Base-by-base conservation (phyloP, 768 basidiomycete genomes). In the Rhizopogon vinicolor region DNA sequence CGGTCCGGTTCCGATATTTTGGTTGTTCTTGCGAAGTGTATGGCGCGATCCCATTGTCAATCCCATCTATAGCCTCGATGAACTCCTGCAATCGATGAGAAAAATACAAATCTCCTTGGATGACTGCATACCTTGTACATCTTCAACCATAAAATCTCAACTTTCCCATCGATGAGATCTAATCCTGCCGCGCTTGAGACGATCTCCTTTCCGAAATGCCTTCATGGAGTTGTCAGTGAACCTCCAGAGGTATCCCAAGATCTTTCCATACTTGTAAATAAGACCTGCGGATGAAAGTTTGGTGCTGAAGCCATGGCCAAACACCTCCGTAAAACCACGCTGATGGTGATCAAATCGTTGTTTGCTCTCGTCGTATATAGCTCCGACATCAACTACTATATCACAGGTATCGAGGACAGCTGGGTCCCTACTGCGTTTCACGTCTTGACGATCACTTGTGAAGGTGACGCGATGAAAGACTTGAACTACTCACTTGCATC, bases 351-450 rank as follows among this genome's bases (percentile, higher is more conserved):
- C 96, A 68, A 93, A 99, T 40, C 88, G 80, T 52, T 87, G 82
- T 53, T 78, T 83, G 57, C 74, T 74, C 64, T 86, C 83, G 53
- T 96, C 92, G 69, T 98, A 99, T 22, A 90, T 80, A 6, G 90
- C 94, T 9, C 97, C 95, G 49, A 99, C 94, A 66, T 99, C 96
- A 22, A 98, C 93, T 31, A 99, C 91, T 65, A 99, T 93, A 68
- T 94, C 87, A 69, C 95, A 94, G 6, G 83, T 77, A 57, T 85
- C 85, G 35, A 95, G 79, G 14, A 85, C 62, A 10, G 75, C 77
- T 4, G 87, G 85, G 65, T 93, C 88, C 41, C 93, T 81, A 41
- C 78, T 85, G 40, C 93, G 83, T 63, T 84, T 86, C 33, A 95
- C 64, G 56, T 78, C 85, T 86, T 62, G 41, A 52, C 14, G 25